Evolutionary conservation across 345 rosid species (phyloP).

Genomic region (Syzygium jambos): DNA sequence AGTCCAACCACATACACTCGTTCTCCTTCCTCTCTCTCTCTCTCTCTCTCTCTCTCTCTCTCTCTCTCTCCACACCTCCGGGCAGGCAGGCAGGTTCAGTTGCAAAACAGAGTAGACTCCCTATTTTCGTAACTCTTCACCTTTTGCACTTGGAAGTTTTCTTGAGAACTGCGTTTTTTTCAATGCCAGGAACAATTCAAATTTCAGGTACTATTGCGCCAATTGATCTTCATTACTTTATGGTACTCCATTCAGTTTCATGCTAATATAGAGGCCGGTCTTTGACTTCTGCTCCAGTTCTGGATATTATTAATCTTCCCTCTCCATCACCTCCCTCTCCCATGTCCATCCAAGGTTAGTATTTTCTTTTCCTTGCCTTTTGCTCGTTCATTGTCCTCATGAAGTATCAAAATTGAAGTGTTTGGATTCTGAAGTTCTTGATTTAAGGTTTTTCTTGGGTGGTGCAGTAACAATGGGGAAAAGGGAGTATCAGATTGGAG

Average conservation of each 20-base stretch:
- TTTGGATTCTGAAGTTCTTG: constrained; percentile 1
- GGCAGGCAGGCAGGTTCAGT: not conserved
- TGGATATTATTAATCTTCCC: constrained; percentile 42
- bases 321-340: constrained; percentile 33
- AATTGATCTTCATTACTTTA: not conserved
- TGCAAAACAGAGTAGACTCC: not conserved
- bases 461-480: constrained; percentile 78
- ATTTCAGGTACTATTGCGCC: constrained; percentile 52
- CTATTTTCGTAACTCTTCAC: not conserved
- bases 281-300: constrained; percentile 30
- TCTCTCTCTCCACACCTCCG: not conserved
- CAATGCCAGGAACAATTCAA: constrained; percentile 90
- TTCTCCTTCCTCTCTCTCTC: not conserved
- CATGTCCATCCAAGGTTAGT: constrained; percentile 52
- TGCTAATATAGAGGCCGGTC: not conserved
- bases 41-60: not conserved
- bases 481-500: constrained; percentile 47
- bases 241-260: not conserved
- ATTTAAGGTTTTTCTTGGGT: not conserved
- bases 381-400: not conserved
- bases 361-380: not conserved
- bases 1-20: constrained; percentile 39
- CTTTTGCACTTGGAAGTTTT: not conserved
- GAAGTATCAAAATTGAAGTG: not conserved
- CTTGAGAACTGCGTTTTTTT: not conserved